Evolutionary conservation across 192 early-diverging fungal genomes (phyloP).

Genomic region (Linnemannia exigua): DNA sequence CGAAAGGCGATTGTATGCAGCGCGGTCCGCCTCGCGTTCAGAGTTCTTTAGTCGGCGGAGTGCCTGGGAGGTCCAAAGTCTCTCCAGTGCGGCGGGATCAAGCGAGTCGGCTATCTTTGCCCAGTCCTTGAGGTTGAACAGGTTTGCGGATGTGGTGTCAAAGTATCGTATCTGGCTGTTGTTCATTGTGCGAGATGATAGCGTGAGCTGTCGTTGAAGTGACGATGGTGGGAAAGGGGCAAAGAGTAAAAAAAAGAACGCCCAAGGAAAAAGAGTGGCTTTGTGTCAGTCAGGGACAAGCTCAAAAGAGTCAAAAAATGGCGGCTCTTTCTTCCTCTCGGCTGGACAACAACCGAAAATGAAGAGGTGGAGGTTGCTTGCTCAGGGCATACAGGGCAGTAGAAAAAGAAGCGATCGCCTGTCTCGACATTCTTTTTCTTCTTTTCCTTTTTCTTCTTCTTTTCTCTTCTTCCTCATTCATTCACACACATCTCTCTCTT

Average conservation of each 20-base stretch:
- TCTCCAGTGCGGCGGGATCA: not conserved
- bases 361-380: not conserved
- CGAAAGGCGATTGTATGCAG: slow-evolving; percentile 1
- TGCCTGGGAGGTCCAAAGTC: not conserved
- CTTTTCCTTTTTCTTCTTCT: not conserved
- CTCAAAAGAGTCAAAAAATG: too few relatives aligned
- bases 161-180: not conserved
- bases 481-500: not conserved
- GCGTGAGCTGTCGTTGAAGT: not conserved
- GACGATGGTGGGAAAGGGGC: not conserved
- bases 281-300: not conserved
- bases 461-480: not conserved
- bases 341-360: not conserved
- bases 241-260: not conserved
- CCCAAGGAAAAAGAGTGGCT: not conserved
- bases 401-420: not conserved
- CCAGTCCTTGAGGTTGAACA: slow-evolving; percentile 1
- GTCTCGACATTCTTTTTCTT: not conserved
- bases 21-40: not conserved
- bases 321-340: not conserved
- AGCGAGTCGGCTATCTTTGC: not conserved
- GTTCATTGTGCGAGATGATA: not conserved
- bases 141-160: not conserved
- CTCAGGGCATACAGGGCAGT: not conserved
- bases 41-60: not conserved